Conservation (phyloP, 2,329 filamentous ascomycete species). For the Talaromyces sp. region DNA sequence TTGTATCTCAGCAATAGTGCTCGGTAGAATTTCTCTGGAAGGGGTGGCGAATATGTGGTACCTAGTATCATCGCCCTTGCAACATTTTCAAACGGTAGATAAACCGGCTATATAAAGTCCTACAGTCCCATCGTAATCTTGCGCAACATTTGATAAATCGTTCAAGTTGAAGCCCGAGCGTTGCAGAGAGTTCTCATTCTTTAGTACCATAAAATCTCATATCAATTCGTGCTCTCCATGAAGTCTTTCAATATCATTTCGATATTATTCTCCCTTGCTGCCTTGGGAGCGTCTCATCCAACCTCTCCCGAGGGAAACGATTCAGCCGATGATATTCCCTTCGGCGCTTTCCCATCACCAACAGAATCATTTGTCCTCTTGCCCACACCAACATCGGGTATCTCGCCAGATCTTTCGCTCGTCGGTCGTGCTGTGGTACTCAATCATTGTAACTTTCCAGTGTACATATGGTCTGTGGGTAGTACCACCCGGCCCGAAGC, state of each 20-base stretch:
- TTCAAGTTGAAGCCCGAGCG: no score
- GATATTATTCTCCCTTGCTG: neutral
- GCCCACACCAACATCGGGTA: neutral
- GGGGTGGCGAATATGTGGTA: no score
- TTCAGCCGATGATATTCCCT: neutral
- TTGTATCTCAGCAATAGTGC: neutral
- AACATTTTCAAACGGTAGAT: no score
- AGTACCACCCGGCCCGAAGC: conserved; percentile 25
- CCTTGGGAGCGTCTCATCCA: neutral
- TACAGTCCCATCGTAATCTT: no score
- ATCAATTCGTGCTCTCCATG: neutral
- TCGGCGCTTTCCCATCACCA: neutral
- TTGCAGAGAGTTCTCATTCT: neutral
- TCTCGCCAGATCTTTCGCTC: conserved; percentile 2
- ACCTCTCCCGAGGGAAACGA: neutral
- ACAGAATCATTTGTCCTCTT: neutral
- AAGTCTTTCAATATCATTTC: neutral
- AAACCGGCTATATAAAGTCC: no score
- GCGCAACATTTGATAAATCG: no score
- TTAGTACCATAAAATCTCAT: neutral
- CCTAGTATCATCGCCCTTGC: no score
- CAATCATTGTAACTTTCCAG: conserved; percentile 36
- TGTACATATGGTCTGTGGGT: conserved; percentile 45
- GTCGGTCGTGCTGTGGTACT: conserved; percentile 37
- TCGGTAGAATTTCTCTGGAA: no score